Base-by-base conservation (phyloP, 2,329 filamentous ascomycete species). In the Talaromyces funiculosus region DNA sequence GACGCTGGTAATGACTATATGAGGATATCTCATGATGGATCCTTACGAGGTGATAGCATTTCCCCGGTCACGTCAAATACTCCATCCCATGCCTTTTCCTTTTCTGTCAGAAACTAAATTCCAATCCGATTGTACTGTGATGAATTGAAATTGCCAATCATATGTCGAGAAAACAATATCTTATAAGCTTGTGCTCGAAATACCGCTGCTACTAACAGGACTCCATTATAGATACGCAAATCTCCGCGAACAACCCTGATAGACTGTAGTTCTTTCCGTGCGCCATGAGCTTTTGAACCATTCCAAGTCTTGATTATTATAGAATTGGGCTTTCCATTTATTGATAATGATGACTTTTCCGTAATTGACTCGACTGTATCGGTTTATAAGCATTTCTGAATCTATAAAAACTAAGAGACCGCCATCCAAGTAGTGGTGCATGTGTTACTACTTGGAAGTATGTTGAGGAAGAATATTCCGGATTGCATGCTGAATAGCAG, bases 401-500 rank as follows among this genome's bases (percentile, higher is more conserved):
- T 3, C 35, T 7, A n/a, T 10, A 14, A 3, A 18, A 7, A 18
- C 24, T 49, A 7, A 3, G n/a, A 12, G n/a, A 7, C 43, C 3
- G 18, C 22, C n/a, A 5, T 4, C 10, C 29, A 51, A 33, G 47
- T 5, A n/a, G 26, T 16, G 5, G 18, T 20, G 26, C 10, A 14
- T 14, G n/a, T 3, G 7, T 18, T 35, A 35, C 20, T 8, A 51
- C 29, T 56, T 31, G n/a, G 40, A 14, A 10, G 12, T 18, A 22
- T 35, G 16, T 35, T 57, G 38, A 3, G 57, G 57, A 12, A 42
- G n/a, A 37, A 75, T 72, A 65, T 76, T 77, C 62, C 70, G 65
- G 57, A 68, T 72, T 54, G 77, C 75, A 71, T 75, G 78, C 69
- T 87, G 84, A 60, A 88, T 71, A 0, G 85, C 85, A 26, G 81